Base-by-base conservation (phyloP, 2,329 filamentous ascomycete genomes). In the Fusarium sp. region DNA sequence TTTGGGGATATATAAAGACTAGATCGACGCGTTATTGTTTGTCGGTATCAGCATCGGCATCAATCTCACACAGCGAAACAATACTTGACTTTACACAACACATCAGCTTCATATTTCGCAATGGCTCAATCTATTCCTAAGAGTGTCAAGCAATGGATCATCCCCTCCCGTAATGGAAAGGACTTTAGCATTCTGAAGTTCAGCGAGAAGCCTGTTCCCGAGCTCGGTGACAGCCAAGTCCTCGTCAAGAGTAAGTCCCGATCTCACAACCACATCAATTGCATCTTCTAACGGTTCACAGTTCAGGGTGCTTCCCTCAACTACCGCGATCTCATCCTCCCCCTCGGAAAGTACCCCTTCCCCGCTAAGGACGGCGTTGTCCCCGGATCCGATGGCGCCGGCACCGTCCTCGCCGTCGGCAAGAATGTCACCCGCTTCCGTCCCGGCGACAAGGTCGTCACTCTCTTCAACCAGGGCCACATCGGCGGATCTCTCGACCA, bases 211-310 rank as follows among this genome's bases (percentile, higher is more conserved):
- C 84, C 85, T 2, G 76, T 93, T 5, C 89, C 91, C 17, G 81
- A 88, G 70, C 77, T 91, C 3, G 91, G 91, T 49, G 91, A 93
- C 59, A 87, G 88, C 67, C 89, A 95, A 30, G 91, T 94, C 9
- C 85, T 95, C 37, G 89, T 95, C 73, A 92, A 91, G 80, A 59
- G 80, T 81, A 60, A 38, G 79, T 75, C 18, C 30, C 45, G 18
- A 26, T 20, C 32, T 27, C 20, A 41, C 23, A n/a, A 23, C n/a
- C 30, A 38, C 7, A 37, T 18, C 10, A 10, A 35, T 15, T 11
- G 30, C 30, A 32, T 23, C 18, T 14, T 32, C 67, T 70, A 67
- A 76, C 55, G 11, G 55, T 11, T n/a, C 7, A 61, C 23, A 82
- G 84, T 88, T 30, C 81, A 83, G 54, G 85, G 83, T 17, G 86